Percentiles rank a stretch among this genome's conserved stretches.
phyloP scores from a whole-genome alignment of 441 rosid species.

The Erysimum cheiri region DNA sequence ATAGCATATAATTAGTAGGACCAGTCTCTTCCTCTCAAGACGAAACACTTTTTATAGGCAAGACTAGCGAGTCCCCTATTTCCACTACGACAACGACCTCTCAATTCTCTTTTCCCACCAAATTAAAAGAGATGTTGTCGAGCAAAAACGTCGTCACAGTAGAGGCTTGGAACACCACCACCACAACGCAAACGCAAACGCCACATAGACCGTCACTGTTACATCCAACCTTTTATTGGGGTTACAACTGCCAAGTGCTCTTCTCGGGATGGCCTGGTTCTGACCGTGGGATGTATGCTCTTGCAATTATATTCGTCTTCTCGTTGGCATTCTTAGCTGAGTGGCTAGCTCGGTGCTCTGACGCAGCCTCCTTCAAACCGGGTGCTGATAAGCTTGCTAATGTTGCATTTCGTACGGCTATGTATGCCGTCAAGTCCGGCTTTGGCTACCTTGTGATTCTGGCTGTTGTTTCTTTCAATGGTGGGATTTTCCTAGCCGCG shows the following conservation, averaged over 20 bases:
- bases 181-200: constrained; percentile 25
- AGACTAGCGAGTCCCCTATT: constrained; percentile 23
- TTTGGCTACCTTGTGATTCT: constrained; percentile 45
- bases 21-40: constrained; percentile 31
- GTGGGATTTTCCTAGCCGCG: constrained; percentile 43
- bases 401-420: constrained; percentile 39
- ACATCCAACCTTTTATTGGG: constrained; percentile 74
- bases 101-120: constrained; percentile 16
- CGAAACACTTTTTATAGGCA: constrained; percentile 34
- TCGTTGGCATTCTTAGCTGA: constrained; percentile 64
- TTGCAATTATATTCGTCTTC: constrained; percentile 67
- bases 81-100: constrained; percentile 38
- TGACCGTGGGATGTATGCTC: constrained; percentile 62
- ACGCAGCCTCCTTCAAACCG: constrained; percentile 30
- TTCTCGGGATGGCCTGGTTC: constrained; percentile 84
- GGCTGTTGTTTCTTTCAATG: constrained; percentile 44
- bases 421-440: constrained; percentile 42
- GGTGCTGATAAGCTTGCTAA: constrained; percentile 40
- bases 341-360: constrained; percentile 50
- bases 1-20: constrained; percentile 48
- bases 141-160: constrained; percentile 23
- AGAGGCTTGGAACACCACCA: constrained; percentile 42
- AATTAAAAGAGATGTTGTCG: constrained; percentile 36
- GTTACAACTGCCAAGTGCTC: constrained; percentile 59
- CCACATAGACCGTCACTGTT: constrained; percentile 39